phyloP scores from a whole-genome alignment of 2,329 filamentous ascomycete genomes.

The Trichophyton schoenleinii region DNA sequence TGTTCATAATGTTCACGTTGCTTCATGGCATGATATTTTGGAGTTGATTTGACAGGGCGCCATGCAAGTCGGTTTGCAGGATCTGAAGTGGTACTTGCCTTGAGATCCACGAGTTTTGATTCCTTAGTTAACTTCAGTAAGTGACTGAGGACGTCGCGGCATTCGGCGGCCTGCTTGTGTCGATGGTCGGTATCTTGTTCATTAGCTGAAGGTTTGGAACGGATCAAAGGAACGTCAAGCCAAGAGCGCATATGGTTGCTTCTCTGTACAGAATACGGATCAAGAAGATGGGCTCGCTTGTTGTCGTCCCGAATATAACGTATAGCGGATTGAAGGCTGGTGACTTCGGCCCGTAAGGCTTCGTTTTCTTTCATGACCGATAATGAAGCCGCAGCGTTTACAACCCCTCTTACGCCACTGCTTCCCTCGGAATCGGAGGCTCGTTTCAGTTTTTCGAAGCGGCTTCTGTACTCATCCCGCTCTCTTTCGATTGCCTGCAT shows the following conservation, averaged over 20 bases:
- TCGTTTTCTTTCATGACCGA: slow-evolving; percentile 34
- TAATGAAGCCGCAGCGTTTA: slow-evolving; percentile 28
- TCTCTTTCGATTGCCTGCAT: slow-evolving; percentile 27
- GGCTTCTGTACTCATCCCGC: slow-evolving; percentile 30
- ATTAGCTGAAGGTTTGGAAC: slow-evolving; percentile 18
- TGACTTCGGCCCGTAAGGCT: slow-evolving; percentile 31
- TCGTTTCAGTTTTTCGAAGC: slow-evolving; percentile 33
- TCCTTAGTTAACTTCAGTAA: slow-evolving; percentile 34
- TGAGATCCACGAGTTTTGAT: slow-evolving; percentile 29
- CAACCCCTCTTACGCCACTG: slow-evolving; percentile 26
- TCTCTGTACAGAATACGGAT: slow-evolving; percentile 31
- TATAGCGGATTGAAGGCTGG: slow-evolving; percentile 34
- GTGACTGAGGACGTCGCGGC: slow-evolving; percentile 30
- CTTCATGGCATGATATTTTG: slow-evolving; percentile 32
- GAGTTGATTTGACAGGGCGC: slow-evolving; percentile 32
- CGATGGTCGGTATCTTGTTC: slow-evolving; percentile 19
- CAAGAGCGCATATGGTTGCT: slow-evolving; percentile 31
- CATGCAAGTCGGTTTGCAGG: slow-evolving; percentile 23
- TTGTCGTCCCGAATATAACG: slow-evolving; percentile 36
- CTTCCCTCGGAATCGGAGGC: slow-evolving; percentile 28
- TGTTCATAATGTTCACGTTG: slow-evolving; percentile 36
- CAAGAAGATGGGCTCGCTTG: slow-evolving; percentile 28
- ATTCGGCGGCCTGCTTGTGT: slow-evolving; percentile 27
- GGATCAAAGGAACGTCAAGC: slow-evolving; percentile 31
- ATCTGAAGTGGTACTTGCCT: slow-evolving; percentile 21